Evolutionary conservation across 2,329 filamentous ascomycete genomes (phyloP).

Genomic region (Juglanconis oblonga): DNA sequence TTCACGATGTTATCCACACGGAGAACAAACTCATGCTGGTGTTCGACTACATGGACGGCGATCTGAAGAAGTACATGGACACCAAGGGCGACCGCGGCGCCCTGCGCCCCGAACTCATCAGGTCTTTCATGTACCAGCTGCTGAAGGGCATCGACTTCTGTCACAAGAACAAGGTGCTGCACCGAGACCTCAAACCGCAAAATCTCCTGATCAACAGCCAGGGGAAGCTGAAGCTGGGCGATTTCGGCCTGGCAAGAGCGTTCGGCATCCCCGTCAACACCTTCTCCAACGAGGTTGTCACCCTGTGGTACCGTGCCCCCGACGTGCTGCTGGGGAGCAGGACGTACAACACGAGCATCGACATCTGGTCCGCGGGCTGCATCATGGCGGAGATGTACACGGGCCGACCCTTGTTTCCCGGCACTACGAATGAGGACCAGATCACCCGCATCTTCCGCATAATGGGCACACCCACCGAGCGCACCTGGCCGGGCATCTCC

Average conservation of each 20-base stretch:
- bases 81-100: slow-evolving; percentile 84
- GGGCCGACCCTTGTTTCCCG: slow-evolving; percentile 89
- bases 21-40: slow-evolving; percentile 99
- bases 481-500: slow-evolving; percentile 92
- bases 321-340: slow-evolving; percentile 91
- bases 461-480: slow-evolving; percentile 96
- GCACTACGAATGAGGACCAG: slow-evolving; percentile 97
- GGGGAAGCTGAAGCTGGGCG: slow-evolving; percentile 85
- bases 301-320: slow-evolving; percentile 94
- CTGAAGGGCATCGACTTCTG: slow-evolving; percentile 96
- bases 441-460: slow-evolving; percentile 95
- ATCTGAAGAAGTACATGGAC: slow-evolving; percentile 99
- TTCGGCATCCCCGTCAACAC: slow-evolving; percentile 98
- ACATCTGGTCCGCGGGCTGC: slow-evolving; percentile 98
- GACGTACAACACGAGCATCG: slow-evolving; percentile 99
- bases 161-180: slow-evolving; percentile 93
- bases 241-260: slow-evolving; percentile 89
- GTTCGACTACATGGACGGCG: slow-evolving; percentile 98
- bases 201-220: slow-evolving; percentile 94
- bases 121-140: slow-evolving; percentile 98
- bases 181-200: slow-evolving; percentile 93
- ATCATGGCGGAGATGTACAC: slow-evolving; percentile 99
- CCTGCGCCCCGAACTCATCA: slow-evolving; percentile 86
- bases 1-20: slow-evolving; percentile 98
- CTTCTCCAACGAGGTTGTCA: slow-evolving; percentile 97